Evolutionary conservation across 106 monocot genomes (phyloP).

Genomic region (Chionographis japonica): DNA sequence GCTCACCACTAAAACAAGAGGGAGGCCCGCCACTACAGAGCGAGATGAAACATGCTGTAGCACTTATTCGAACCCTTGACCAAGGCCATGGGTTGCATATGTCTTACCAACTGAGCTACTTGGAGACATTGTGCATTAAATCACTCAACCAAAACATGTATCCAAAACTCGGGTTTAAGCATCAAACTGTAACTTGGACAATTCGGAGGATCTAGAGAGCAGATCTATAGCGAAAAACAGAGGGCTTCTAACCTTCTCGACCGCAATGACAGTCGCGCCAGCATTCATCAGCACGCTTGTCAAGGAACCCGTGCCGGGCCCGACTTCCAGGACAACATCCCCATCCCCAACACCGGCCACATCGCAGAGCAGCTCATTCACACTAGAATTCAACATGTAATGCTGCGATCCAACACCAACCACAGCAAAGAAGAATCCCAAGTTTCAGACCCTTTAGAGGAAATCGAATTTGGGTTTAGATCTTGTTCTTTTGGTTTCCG

Average conservation of each 20-base stretch:
- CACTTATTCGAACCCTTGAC: no score
- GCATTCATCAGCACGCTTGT: constrained; percentile 63
- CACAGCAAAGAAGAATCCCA: background rate
- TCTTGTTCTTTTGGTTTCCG: background rate
- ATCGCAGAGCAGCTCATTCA: constrained; percentile 57
- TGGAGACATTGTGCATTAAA: no score
- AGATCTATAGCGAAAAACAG: no score
- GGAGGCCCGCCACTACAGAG: no score
- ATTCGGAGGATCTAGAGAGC: no score
- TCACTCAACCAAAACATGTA: no score
- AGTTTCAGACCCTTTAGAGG: background rate
- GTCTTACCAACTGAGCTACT: no score
- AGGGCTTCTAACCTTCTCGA: constrained; percentile 64
- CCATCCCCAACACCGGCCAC: constrained; percentile 62
- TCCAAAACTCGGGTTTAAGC: no score
- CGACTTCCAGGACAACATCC: constrained; percentile 88
- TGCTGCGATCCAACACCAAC: constrained; percentile 40
- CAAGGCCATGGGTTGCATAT: no score
- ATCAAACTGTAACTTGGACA: no score
- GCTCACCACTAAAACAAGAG: no score
- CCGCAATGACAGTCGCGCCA: constrained; percentile 70
- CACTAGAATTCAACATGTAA: constrained; percentile 82
- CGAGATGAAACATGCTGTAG: no score
- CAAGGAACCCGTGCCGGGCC: constrained; percentile 89
- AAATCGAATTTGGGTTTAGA: background rate